Base-by-base conservation (phyloP, 441 rosid species). In the Syzygium syzygioides region DNA sequence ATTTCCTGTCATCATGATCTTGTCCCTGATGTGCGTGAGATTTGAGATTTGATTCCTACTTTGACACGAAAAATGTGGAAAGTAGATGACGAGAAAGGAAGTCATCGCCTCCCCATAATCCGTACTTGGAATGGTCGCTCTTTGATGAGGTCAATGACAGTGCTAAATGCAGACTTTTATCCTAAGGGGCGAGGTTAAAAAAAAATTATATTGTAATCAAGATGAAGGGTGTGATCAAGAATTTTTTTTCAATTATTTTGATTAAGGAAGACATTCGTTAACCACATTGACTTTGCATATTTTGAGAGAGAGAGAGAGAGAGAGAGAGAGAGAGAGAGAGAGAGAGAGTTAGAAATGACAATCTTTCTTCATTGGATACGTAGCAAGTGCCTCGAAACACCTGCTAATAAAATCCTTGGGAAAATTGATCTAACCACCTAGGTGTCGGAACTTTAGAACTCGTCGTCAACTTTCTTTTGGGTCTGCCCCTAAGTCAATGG, bases 401-500 rank as follows among this genome's bases (percentile, higher is more conserved):
- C 1, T 0, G 45, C 9, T 18, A 5, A 66, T 30, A 17, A 32
- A 14, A 68, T 15, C 45, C 14, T 18, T 19, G 13, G 17, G 11
- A 64, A 64, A 64, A 30, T 68, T 68, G 14, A 2, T 0, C 4
- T 15, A 11, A 11, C 15, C 28, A 71, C 23, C 13, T 2, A 17
- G 4, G 45, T 6, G 6, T 5, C 7, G 26, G 7, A 66, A 13
- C 50, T 10, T 71, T 68, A 10, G 0, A 68, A 68, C 15, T 20
- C 1, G 0, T 25, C 0, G 25, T 71, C 28, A 20, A 34, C 80
- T 71, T 28, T 71, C 28, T 3, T 68, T 34, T 1, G 8, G 2
- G 15, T 1, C 50, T 0, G 1, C 25, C 8, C 20, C 13, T 34
- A 13, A 28, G 32, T 60, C 32, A n/a, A 6, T 14, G 4, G 19